A percentile compares a stretch with the other conserved stretches of the same genome.
These are phyloP conservation scores for Trichosporon ovoides DNA, from an alignment of 1,284 basidiomycete species.

Conservation along the genomic window DNA sequence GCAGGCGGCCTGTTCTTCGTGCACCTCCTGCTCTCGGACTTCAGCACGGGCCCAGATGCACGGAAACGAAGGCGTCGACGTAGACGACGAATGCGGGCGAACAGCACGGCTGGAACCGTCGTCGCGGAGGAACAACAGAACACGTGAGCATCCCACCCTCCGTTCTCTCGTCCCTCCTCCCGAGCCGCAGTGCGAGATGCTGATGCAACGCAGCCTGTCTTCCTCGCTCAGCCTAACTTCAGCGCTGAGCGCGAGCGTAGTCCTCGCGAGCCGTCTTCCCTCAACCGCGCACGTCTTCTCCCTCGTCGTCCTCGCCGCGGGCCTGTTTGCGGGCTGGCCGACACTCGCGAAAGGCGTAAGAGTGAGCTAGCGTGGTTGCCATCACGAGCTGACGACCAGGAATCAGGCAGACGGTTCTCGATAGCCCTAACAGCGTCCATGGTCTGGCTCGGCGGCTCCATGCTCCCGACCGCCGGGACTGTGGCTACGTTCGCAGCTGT, in stretches of 20 bases:
- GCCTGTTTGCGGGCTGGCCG: conserved; percentile 80
- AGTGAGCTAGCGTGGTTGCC: too few species aligned
- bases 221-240: conserved; percentile 92
- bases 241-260: conserved; percentile 86
- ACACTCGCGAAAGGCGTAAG: conserved; percentile 70
- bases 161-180: too few species aligned
- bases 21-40: conserved; percentile 64
- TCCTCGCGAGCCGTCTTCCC: conserved; percentile 81
- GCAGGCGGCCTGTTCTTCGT: conserved; percentile 62
- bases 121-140: conserved; percentile 30
- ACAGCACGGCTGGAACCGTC: conserved; percentile 13
- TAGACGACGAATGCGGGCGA: conserved; percentile 5
- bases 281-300: conserved; percentile 87
- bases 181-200: too few species aligned
- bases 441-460: conserved; percentile 30
- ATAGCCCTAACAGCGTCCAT: conserved; percentile 33
- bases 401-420: conserved; percentile 34
- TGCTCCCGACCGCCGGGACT: conserved; percentile 26
- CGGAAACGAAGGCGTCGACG: conserved; percentile 24
- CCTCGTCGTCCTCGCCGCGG: conserved; percentile 77
- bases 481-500: conserved; percentile 23
- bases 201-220: conserved; percentile 58
- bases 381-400: conserved; percentile 24
- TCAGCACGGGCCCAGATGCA: conserved; percentile 49
- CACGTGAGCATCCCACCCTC: conserved; percentile 22